These are phyloP conservation scores for Ophiostoma triangulosporum DNA, from an alignment of 2,329 filamentous ascomycete species.

Conservation along the genomic window DNA sequence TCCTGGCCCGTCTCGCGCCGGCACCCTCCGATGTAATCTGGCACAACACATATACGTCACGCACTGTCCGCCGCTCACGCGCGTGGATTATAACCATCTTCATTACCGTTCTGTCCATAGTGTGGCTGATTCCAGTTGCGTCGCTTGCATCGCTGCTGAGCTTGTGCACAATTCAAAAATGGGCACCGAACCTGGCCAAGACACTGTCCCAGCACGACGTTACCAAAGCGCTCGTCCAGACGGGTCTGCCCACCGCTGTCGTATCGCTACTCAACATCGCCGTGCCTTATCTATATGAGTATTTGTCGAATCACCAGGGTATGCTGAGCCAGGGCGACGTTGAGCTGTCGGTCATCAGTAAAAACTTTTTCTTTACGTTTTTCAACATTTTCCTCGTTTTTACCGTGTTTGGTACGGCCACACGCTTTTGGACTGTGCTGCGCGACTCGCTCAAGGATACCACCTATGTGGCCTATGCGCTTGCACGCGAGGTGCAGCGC, in stretches of 20 bases:
- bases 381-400: slow-evolving; percentile 98
- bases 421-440: slow-evolving; percentile 56
- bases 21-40: slow-evolving; percentile 89
- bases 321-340: slow-evolving; percentile 93
- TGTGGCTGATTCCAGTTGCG: slow-evolving; percentile 78
- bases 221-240: slow-evolving; percentile 66
- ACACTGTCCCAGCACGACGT: slow-evolving; percentile 55
- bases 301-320: slow-evolving; percentile 78
- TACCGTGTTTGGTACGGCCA: slow-evolving; percentile 72
- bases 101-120: slow-evolving; percentile 68
- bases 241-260: slow-evolving; percentile 71
- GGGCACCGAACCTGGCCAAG: slow-evolving; percentile 57
- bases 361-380: slow-evolving; percentile 99
- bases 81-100: slow-evolving; percentile 75
- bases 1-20: slow-evolving; percentile 76
- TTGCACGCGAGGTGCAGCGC: slow-evolving; percentile 62
- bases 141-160: slow-evolving; percentile 69
- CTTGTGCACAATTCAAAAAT: slow-evolving; percentile 61
- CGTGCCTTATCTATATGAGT: slow-evolving; percentile 91
- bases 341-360: slow-evolving; percentile 87
- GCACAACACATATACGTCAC: slow-evolving; percentile 78
- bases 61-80: slow-evolving; percentile 57
- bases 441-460: slow-evolving; percentile 67
- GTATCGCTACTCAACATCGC: slow-evolving; percentile 78
- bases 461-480: slow-evolving; percentile 57